Evolutionary conservation across 2,329 filamentous ascomycete species (phyloP).

Genomic region (Pseudopyricularia javanii): DNA sequence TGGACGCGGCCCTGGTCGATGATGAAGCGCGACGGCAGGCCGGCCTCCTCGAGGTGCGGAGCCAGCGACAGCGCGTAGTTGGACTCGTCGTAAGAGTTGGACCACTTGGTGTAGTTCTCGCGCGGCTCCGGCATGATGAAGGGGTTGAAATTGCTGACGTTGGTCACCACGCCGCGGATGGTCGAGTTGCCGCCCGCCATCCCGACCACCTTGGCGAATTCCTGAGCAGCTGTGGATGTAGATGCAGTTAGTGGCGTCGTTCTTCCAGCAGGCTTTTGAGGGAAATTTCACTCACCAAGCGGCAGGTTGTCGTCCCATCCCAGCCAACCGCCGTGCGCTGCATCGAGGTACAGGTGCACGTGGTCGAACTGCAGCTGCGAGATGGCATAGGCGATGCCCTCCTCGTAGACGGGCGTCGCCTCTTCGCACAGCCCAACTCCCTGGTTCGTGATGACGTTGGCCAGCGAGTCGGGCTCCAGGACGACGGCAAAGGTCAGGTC

Average conservation of each 20-base stretch:
- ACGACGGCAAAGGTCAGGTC: constrained; percentile 29
- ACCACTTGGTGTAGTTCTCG: constrained; percentile 27
- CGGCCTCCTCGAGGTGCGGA: constrained; percentile 21
- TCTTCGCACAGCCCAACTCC: constrained; percentile 21
- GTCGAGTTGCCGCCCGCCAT: constrained; percentile 13
- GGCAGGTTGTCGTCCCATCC: constrained; percentile 26
- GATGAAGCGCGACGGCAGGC: constrained; percentile 29
- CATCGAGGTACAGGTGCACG: constrained; percentile 26
- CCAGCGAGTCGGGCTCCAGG: constrained; percentile 30
- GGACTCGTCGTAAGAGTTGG: constrained; percentile 25
- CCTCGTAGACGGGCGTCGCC: constrained; percentile 23
- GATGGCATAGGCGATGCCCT: constrained; percentile 29
- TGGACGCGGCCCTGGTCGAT: constrained; percentile 30
- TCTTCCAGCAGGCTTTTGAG: not conserved
- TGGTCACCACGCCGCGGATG: constrained; percentile 28
- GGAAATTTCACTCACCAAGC: too few relatives aligned
- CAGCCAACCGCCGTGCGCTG: constrained; percentile 29
- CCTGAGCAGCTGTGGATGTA: constrained; percentile 18
- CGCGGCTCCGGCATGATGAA: constrained; percentile 21
- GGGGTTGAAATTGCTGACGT: constrained; percentile 17
- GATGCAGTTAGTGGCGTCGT: too few relatives aligned
- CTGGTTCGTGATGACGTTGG: constrained; percentile 27
- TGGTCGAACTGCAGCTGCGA: constrained; percentile 22
- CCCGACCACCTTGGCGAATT: constrained; percentile 25
- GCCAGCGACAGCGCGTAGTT: constrained; percentile 25